These are phyloP conservation scores for Phalaenopsis equestris DNA, from an alignment of 106 monocot species.

Conservation along the genomic window DNA sequence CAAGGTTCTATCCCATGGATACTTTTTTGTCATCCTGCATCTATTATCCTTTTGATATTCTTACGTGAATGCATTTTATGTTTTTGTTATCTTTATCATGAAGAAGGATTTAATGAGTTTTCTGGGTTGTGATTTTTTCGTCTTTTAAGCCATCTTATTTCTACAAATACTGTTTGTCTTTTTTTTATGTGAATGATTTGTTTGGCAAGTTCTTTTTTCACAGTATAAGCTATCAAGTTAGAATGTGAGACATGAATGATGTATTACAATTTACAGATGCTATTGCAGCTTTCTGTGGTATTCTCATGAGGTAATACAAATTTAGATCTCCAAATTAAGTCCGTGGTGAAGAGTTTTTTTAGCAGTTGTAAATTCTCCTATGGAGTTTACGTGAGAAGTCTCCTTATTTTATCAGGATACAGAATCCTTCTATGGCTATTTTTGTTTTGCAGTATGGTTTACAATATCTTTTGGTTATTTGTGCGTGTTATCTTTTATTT, in stretches of 20 bases:
- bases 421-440: too few species aligned
- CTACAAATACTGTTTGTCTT: not conserved
- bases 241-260: not conserved
- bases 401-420: not conserved
- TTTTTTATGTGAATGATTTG: not conserved
- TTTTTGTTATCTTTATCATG: not conserved
- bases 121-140: not conserved
- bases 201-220: not conserved
- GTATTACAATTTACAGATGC: not conserved
- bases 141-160: not conserved
- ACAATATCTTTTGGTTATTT: too few species aligned
- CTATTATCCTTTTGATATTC: not conserved
- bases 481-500: not conserved
- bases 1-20: constrained; percentile 38
- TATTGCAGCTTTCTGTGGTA: not conserved
- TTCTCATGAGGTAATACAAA: not conserved
- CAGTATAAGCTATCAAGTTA: not conserved
- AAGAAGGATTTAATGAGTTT: not conserved
- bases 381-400: not conserved
- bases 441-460: too few species aligned
- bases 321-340: not conserved
- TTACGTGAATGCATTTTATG: not conserved
- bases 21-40: not conserved
- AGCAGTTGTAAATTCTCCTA: not conserved
- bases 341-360: not conserved